These are phyloP conservation scores for Suzukiozyma palmioleophila DNA, from an alignment of 1,139 yeast species.

Conservation along the genomic window DNA sequence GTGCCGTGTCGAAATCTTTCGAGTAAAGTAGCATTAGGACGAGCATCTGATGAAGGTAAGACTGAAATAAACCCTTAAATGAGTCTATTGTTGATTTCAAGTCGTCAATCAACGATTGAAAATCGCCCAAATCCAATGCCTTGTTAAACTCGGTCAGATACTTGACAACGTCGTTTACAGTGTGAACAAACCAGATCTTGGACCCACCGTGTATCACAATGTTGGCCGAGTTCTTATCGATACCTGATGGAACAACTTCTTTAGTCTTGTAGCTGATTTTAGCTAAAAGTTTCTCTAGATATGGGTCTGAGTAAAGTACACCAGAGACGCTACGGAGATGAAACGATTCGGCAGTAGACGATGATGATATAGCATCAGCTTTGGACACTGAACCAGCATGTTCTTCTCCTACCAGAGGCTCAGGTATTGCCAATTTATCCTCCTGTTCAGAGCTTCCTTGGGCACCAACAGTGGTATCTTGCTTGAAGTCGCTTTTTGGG, in stretches of 20 bases:
- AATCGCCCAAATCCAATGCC: not conserved
- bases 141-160: constrained; percentile 6
- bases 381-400: too few species aligned
- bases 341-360: not conserved
- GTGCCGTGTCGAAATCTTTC: constrained; percentile 7
- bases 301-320: not conserved
- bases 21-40: constrained; percentile 8
- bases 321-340: not conserved
- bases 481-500: too few species aligned
- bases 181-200: constrained; percentile 14
- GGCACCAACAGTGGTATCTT: too few species aligned
- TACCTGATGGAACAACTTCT: not conserved
- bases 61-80: constrained; percentile 9
- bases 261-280: not conserved
- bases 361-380: too few species aligned
- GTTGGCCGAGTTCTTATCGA: constrained; percentile 3
- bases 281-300: not conserved
- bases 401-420: too few species aligned
- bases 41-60: constrained; percentile 10
- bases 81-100: constrained; percentile 9
- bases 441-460: too few species aligned
- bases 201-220: constrained; percentile 10
- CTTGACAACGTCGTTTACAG: constrained; percentile 8
- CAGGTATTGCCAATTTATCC: too few species aligned
- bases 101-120: not conserved